These are phyloP conservation scores for Fusarium piperis DNA, from an alignment of 2,329 filamentous ascomycete species.

Conservation along the genomic window DNA sequence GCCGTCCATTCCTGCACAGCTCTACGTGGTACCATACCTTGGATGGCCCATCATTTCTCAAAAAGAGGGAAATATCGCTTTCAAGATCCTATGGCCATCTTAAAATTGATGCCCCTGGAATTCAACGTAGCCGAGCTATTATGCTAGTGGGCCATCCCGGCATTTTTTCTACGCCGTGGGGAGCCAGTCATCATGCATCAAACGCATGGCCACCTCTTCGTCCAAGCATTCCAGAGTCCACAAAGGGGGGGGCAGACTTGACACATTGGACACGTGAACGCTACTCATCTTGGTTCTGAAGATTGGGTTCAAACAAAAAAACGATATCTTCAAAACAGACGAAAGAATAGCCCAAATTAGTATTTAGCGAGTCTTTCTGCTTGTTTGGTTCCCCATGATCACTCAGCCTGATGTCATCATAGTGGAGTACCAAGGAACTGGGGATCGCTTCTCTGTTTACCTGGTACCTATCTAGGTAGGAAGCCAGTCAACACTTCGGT, in stretches of 20 bases:
- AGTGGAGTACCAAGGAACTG: neutral
- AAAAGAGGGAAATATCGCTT: neutral
- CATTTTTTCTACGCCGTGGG: neutral
- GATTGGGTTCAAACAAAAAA: neutral
- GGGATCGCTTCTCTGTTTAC: neutral
- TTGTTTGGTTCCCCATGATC: neutral
- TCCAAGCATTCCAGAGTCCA: conserved; percentile 6
- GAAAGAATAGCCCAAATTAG: neutral
- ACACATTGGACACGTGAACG: neutral
- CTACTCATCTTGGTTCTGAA: neutral
- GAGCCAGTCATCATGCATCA: conserved; percentile 27
- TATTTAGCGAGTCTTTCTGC: neutral
- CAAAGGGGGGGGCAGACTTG: neutral
- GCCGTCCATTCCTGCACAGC: neutral
- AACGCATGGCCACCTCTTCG: conserved; percentile 12
- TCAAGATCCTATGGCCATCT: neutral
- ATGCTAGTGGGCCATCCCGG: neutral
- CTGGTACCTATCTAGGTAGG: neutral
- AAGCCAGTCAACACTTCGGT: neutral
- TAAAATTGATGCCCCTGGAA: neutral
- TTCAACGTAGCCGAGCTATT: neutral
- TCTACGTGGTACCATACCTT: neutral
- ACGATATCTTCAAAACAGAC: neutral
- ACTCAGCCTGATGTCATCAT: neutral
- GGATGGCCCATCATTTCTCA: neutral